phyloP scores from a whole-genome alignment of 495 filamentous ascomycete species.

The Halenospora varia region DNA sequence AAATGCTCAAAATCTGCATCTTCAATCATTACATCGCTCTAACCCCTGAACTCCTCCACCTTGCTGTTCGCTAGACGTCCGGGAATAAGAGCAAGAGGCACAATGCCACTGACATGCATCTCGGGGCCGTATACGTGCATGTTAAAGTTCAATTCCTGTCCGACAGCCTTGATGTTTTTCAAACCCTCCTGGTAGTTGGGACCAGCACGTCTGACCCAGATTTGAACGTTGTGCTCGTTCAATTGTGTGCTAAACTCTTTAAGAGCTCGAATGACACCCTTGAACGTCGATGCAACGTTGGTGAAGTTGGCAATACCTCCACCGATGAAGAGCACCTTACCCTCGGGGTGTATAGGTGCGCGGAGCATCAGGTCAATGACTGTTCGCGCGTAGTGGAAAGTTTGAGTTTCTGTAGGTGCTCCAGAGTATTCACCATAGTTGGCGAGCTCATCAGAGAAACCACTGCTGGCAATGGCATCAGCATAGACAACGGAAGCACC shows the following conservation, averaged over 20 bases:
- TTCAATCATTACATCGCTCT: background rate
- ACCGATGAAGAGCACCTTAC: conserved; percentile 98
- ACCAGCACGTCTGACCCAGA: conserved; percentile 98
- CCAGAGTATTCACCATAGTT: conserved; percentile 99
- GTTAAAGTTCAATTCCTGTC: conserved; percentile 83
- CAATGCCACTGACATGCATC: conserved; percentile 74
- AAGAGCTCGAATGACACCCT: conserved; percentile 97
- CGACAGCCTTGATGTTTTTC: conserved; percentile 98
- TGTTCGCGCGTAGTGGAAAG: conserved; percentile 95
- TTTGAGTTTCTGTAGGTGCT: conserved; percentile 96
- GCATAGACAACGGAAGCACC: conserved; percentile 99
- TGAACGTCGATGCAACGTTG: conserved; percentile 95
- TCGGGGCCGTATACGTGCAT: conserved; percentile 98
- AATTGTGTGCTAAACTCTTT: conserved; percentile 83
- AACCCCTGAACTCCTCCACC: conserved; percentile 44
- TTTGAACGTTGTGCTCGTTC: conserved; percentile 95
- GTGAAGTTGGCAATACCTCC: conserved; percentile 99
- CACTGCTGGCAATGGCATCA: conserved; percentile 95
- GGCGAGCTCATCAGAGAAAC: conserved; percentile 92
- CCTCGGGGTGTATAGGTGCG: conserved; percentile 76
- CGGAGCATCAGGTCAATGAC: conserved; percentile 98
- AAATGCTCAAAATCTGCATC: conserved; percentile 15
- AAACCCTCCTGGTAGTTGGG: conserved; percentile 99
- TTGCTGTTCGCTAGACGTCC: conserved; percentile 48
- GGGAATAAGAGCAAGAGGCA: conserved; percentile 57